Percentiles rank a stretch among this genome's conserved stretches.
Conservation (phyloP, 1,284 basidiomycete species). For the Boletus calvinii region DNA sequence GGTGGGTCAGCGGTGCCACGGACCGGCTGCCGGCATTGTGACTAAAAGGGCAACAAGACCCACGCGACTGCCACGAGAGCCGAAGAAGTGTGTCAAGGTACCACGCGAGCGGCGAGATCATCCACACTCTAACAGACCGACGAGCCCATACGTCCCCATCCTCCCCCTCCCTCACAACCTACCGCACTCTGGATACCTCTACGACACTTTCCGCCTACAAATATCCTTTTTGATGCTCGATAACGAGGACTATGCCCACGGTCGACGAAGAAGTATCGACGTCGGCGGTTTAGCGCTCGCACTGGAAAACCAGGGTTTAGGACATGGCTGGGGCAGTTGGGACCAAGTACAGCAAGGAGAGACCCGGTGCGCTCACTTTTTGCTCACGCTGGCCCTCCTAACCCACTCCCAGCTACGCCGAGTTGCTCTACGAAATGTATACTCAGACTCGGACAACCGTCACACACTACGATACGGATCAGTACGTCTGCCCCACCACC, state of each 20-base stretch:
- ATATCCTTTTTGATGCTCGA: conserved; percentile 23
- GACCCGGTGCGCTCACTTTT: conserved; percentile 49
- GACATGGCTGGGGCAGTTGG: conserved; percentile 75
- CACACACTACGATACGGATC: conserved; percentile 51
- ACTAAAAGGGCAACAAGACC: conserved; percentile 22
- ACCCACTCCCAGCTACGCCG: conserved; percentile 54
- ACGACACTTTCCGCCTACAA: neutral
- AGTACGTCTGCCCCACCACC: conserved; percentile 36
- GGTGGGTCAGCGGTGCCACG: conserved; percentile 8
- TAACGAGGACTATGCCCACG: conserved; percentile 31
- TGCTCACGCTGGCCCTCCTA: conserved; percentile 1
- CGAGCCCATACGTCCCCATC: conserved; percentile 7
- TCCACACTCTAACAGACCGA: conserved; percentile 21
- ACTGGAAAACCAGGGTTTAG: conserved; percentile 58
- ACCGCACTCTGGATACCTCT: neutral
- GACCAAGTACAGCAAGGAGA: conserved; percentile 52
- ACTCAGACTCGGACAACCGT: conserved; percentile 73
- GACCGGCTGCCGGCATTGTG: conserved; percentile 28
- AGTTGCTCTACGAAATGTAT: conserved; percentile 80
- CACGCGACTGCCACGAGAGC: conserved; percentile 38
- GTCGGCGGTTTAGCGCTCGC: conserved; percentile 81
- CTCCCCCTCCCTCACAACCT: conserved; percentile 3
- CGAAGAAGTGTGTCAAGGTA: conserved; percentile 37
- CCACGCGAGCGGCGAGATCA: conserved; percentile 40
- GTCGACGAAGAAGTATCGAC: conserved; percentile 75